Percentiles rank a stretch among this genome's conserved stretches.
Evolutionary conservation across 148 eudicot genomes (phyloP).

Genomic region (Euryodendron excelsum): DNA sequence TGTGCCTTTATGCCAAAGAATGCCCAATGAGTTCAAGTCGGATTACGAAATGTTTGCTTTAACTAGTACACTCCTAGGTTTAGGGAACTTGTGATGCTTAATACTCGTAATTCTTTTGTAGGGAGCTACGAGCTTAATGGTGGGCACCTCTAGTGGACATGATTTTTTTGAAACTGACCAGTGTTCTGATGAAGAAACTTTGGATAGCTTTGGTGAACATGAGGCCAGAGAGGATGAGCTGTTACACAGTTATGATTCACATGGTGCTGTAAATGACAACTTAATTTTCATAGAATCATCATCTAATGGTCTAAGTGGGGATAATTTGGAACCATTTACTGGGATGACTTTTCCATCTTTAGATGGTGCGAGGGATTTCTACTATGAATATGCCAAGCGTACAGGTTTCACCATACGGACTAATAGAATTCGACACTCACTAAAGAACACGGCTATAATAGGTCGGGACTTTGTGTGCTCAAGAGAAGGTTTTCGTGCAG

Average conservation of each 20-base stretch:
- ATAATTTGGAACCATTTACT: neutral
- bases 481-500: slow-evolving; percentile 10
- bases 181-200: neutral
- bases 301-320: neutral
- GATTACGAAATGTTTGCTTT: neutral
- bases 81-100: neutral
- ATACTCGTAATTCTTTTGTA: neutral
- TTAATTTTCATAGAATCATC: neutral
- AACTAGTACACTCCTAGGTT: neutral
- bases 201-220: neutral
- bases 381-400: slow-evolving; percentile 12
- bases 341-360: slow-evolving; percentile 8
- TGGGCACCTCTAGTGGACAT: neutral
- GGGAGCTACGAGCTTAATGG: slow-evolving; percentile 9
- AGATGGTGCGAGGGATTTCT: slow-evolving; percentile 10
- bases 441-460: slow-evolving; percentile 9
- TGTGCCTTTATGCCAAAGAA: neutral
- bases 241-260: neutral
- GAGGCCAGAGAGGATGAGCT: slow-evolving; percentile 11
- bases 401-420: slow-evolving; percentile 10
- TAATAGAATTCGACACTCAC: slow-evolving; percentile 7
- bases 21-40: neutral
- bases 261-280: neutral
- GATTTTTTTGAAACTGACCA: neutral
- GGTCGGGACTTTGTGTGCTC: slow-evolving; percentile 10